Evolutionary conservation across 2,329 filamentous ascomycete genomes (phyloP).

Genomic region (Fusarium poae): DNA sequence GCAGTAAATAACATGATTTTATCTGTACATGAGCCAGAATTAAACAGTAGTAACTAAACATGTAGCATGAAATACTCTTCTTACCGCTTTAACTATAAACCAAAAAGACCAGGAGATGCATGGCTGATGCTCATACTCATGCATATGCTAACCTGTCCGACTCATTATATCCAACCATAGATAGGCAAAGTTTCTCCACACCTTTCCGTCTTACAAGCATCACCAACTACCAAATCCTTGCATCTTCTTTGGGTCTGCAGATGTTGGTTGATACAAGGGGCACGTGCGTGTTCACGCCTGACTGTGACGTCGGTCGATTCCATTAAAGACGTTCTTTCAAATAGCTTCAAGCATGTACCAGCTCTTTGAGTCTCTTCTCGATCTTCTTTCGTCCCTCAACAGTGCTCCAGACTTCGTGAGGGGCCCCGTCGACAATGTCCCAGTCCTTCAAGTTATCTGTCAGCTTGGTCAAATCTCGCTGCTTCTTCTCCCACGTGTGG

Average conservation of each 20-base stretch:
- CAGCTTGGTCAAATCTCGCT: constrained; percentile 84
- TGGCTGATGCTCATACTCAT: constrained; percentile 27
- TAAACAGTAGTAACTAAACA: background rate
- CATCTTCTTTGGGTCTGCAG: constrained; percentile 3
- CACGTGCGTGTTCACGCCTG: constrained; percentile 19
- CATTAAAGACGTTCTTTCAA: background rate
- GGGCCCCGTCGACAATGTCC: constrained; percentile 88
- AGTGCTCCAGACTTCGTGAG: constrained; percentile 88
- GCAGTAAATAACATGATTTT: constrained; percentile 19
- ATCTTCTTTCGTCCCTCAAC: constrained; percentile 78
- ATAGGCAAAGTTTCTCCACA: constrained; percentile 23
- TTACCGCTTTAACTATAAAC: constrained; percentile 23
- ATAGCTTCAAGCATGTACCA: constrained; percentile 63
- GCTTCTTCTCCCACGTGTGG: constrained; percentile 82
- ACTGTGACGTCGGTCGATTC: background rate
- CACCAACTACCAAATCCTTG: constrained; percentile 16
- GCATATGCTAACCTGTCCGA: background rate
- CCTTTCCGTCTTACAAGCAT: constrained; percentile 36
- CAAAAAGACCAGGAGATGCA: constrained; percentile 28
- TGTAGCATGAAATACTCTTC: constrained; percentile 9
- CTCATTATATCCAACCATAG: constrained; percentile 1
- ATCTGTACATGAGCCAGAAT: background rate
- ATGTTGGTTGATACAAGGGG: constrained; percentile 10
- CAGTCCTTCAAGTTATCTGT: constrained; percentile 84
- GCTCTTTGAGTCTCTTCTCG: constrained; percentile 80